Evolutionary conservation across 164 flowering plant genomes (phyloP).

Genomic region (Magnolia changhungtana): DNA sequence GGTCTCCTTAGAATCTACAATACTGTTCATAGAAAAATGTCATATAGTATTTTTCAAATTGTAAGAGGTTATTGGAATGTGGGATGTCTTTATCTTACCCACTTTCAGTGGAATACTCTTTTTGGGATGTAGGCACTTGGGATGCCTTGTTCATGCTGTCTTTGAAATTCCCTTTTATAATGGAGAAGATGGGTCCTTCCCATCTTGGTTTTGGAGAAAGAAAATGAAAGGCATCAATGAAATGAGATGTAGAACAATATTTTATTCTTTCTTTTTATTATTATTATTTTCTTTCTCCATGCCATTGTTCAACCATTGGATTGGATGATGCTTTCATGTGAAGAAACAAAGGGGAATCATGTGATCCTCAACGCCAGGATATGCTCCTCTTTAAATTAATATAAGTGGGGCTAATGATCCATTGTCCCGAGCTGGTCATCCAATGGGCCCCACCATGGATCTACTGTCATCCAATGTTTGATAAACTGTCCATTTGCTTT

Average conservation of each 20-base stretch:
- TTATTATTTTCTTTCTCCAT: background rate
- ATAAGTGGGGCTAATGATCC: background rate
- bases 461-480: too few species aligned
- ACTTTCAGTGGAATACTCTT: slow-evolving; percentile 13
- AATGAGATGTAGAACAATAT: background rate
- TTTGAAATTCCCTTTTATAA: background rate
- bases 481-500: too few species aligned
- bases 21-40: background rate
- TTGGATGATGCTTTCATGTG: slow-evolving; percentile 9
- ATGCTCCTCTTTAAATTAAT: background rate
- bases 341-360: background rate
- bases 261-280: background rate
- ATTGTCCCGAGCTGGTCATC: background rate
- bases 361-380: background rate
- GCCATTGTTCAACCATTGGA: background rate
- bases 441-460: background rate
- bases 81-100: slow-evolving; percentile 18
- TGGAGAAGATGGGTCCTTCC: slow-evolving; percentile 12
- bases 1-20: slow-evolving; percentile 9
- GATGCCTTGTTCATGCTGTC: slow-evolving; percentile 7
- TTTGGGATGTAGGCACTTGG: slow-evolving; percentile 5
- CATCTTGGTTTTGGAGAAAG: slow-evolving; percentile 1
- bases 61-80: slow-evolving; percentile 13
- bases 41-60: slow-evolving; percentile 2
- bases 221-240: background rate